Evolutionary conservation across 2,329 filamentous ascomycete species (phyloP), one percentile per base, ranked within the genome.

Genomic region (Blumeria graminis): DNA sequence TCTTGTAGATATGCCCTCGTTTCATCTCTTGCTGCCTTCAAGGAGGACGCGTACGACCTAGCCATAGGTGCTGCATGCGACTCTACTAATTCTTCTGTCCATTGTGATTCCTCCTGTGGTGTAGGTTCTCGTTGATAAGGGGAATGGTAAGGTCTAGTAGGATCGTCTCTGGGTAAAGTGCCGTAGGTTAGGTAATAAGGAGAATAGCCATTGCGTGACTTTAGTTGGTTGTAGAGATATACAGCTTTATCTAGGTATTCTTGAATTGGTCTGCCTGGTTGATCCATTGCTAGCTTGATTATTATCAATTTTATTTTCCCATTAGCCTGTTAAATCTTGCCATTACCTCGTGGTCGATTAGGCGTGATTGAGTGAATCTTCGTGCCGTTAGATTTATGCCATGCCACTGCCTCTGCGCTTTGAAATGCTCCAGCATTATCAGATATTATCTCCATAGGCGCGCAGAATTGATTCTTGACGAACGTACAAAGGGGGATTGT

Each of bases 321-420:
- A 18, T 38, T 54, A 54, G 51, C 51, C 51, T 54, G 34, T 22
- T 54, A 14, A 36, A 54, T 54, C 51, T 54, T 54, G n/a, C 51
- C 34, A 54, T 54, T 54, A 54, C n/a, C 51, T 16, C 51, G 32
- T 54, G 34, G 51, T 34, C 48, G 32, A 34, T 52, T 52, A 22
- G 22, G 34, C 8, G 14, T 16, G 18, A 54, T 18, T 10, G 33
- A 22, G 28, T 34, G 22, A 14, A 54, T 34, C 22, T 16, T 38
- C 34, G 34, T 54, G 14, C 50, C 50, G 36, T n/a, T 53, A 9
- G 8, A 35, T 53, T 53, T 53, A 53, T 53, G 50, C 33, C 51
- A 54, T 54, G 51, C 51, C 51, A 54, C 51, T 54, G 33, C 51
- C 38, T 54, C 51, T 54, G 51, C 33, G 51, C 51, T 54, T 54